Evolutionary conservation across 495 filamentous ascomycete species (phyloP), one percentile per base, ranked within the genome.

Genomic region (Xylona heveae): DNA sequence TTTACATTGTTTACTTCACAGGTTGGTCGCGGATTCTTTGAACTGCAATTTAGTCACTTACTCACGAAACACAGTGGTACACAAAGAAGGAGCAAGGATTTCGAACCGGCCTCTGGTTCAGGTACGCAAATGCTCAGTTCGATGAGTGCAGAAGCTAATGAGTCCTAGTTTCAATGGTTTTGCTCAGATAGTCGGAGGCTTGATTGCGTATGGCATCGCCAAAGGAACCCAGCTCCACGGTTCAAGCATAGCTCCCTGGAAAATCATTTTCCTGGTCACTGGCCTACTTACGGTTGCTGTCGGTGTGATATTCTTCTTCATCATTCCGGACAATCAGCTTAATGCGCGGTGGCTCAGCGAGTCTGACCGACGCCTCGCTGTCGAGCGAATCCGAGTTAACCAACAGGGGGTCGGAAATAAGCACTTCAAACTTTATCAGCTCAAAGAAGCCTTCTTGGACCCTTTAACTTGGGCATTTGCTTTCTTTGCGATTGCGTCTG

Each of bases 331-430:
- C 36, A 60, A 51, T 7, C 64, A 58, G 0, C 42, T 54, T 18
- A 59, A 47, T 20, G 55, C 63, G 6, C 46, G 48, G 12, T 61
- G 59, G 40, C 49, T 64, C 10, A 54, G 43, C 18, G 47, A 55
- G 10, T 46, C 54, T 4, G 60, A 68, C 23, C 57, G 54, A 8
- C 41, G 60, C 3, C 55, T 74, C 31, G 65, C 65, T 2, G 49
- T 78, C 29, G 68, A 69, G 31, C 56, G 72, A 19, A 63, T 76
- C 15, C 55, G 66, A 1, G 48, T 59, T 26, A 76, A 78, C 33
- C 62, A 75, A 42, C 71, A 74, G 39, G 73, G 73, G 8, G 64
- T 77, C 20, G 68, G 71, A 22, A 78, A 74, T 41, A 75, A 75
- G 50, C 60, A 66, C 20, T 77, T 74, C 44, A 73, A 74, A 30